Conservation (phyloP, 495 filamentous ascomycete genomes). For the Letharia columbiana region DNA sequence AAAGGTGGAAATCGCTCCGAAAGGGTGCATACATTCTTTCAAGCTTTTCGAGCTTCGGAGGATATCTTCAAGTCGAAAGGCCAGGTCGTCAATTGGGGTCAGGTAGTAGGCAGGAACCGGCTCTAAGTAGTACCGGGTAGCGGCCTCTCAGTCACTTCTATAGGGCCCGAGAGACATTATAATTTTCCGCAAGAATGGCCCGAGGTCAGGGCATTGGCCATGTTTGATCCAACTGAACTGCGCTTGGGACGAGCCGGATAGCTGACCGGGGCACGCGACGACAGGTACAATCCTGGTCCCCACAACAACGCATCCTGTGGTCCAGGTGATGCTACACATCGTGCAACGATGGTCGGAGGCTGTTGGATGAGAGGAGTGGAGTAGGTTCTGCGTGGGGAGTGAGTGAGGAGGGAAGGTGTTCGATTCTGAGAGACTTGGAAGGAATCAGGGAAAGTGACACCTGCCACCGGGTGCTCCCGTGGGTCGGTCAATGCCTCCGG, state of each 20-base stretch:
- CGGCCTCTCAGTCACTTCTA: neutral
- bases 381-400: constrained; percentile 1
- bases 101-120: neutral
- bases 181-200: constrained; percentile 12
- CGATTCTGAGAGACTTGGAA: constrained; percentile 1
- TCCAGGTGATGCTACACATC: constrained; percentile 1
- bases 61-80: constrained; percentile 1
- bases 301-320: constrained; percentile 6
- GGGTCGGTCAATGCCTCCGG: constrained; percentile 5
- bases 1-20: neutral
- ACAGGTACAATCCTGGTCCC: neutral
- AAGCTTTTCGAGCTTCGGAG: neutral
- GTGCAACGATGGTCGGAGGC: neutral
- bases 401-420: neutral
- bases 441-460: neutral
- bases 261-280: constrained; percentile 11
- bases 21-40: constrained; percentile 5
- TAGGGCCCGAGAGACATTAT: constrained; percentile 6
- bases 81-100: neutral
- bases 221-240: constrained; percentile 3
- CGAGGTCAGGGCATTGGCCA: neutral
- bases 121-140: neutral
- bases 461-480: constrained; percentile 10
- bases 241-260: constrained; percentile 9
- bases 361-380: constrained; percentile 8